Evolutionary conservation across 768 basidiomycete genomes (phyloP), one percentile per base, ranked within the genome.

Genomic region (Boletus rubescentipes): DNA sequence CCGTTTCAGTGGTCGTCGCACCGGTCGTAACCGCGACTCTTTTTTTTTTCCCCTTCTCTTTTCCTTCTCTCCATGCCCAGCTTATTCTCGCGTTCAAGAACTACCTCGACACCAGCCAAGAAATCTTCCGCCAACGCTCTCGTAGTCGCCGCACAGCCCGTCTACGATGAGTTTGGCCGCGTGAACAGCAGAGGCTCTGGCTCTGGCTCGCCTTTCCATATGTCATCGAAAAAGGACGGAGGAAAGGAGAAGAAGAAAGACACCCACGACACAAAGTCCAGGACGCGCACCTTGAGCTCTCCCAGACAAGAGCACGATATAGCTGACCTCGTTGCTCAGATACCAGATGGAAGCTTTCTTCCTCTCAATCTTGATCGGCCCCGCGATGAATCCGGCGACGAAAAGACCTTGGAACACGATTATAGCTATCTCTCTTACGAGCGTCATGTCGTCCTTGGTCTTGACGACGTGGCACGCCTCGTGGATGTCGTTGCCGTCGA

Each of bases 361-460:
- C 75, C 78, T 21, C 73, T 82, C 50, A 77, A 71, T 62, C 74
- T 84, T 41, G 82, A 83, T 46, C 72, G 70, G 12, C 81, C 79
- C 16, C 69, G 69, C 53, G 64, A 65, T 59, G 75, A 75, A 53
- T 61, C 72, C 2, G 68, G 72, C 32, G 69, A 69, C 21, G 76
- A 77, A 54, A 71, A 70, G 46, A 65, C 74, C 15, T 69, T 77
- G 16, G 66, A 73, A 41, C 71, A 75, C 55, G 79, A 79, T 54
- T 92, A 91, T 63, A 88, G 89, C 45, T 90, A 90, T 62, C 78
- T 92, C 38, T 84, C 83, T 5, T 84, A 83, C 69, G 79, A 85
- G 51, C 77, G 85, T 31, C 85, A 91, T 64, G 84, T 91, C 55
- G 77, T 90, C 15, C 79, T 93, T 0, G 86, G 87, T n/a, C 78